These are phyloP conservation scores for Camelina sativa DNA, from an alignment of 345 rosid genomes.

Conservation along the genomic window DNA sequence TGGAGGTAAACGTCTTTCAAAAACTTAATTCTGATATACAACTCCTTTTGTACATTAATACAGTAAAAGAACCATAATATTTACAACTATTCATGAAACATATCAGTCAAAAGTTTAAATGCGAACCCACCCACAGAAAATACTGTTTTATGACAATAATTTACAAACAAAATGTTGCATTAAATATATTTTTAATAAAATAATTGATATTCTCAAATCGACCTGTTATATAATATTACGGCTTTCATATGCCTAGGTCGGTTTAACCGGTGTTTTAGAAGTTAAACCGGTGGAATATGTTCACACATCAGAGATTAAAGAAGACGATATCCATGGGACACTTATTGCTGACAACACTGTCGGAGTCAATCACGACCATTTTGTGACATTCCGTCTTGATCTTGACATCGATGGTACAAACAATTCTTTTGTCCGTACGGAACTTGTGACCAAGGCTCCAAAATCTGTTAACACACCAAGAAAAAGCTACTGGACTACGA, in stretches of 20 bases:
- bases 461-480: conserved; percentile 42
- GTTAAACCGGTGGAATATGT: conserved; percentile 46
- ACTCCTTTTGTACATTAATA: no score
- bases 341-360: conserved; percentile 50
- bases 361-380: conserved; percentile 57
- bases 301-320: conserved; percentile 43
- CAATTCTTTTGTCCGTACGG: conserved; percentile 53
- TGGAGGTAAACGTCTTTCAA: no score
- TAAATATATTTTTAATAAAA: no score
- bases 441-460: conserved; percentile 40
- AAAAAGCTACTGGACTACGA: conserved; percentile 55
- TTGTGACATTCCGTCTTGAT: conserved; percentile 52
- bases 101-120: no score
- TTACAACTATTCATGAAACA: no score
- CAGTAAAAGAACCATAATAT: no score
- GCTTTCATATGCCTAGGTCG: conserved; percentile 39
- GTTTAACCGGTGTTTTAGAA: conserved; percentile 53
- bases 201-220: no score
- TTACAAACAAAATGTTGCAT: no score
- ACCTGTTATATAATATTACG: neutral
- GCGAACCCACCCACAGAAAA: no score
- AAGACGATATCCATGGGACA: conserved; percentile 51
- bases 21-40: no score
- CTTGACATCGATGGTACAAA: conserved; percentile 54
- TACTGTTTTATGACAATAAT: no score